Conservation (phyloP, 768 basidiomycete species). For the Calocera viscosa region DNA sequence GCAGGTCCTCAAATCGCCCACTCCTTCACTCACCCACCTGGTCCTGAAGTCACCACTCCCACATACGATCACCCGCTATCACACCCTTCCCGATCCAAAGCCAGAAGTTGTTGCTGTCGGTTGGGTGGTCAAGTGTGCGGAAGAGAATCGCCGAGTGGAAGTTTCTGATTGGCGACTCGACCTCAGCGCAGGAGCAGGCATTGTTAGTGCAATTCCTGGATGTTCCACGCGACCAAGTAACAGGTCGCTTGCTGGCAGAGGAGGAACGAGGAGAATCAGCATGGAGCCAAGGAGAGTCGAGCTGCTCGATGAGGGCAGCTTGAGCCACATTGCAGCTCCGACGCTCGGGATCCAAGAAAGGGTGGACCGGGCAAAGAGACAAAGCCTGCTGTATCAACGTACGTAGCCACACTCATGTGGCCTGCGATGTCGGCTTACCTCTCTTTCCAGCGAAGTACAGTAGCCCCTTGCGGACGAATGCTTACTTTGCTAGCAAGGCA, state of each 20-base stretch:
- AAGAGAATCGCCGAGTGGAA: conserved; percentile 49
- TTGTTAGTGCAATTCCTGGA: neutral
- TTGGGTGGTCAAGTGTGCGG: conserved; percentile 81
- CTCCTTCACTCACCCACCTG: conserved; percentile 68
- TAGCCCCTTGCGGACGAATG: neutral
- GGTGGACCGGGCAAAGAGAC: neutral
- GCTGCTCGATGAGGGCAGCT: neutral
- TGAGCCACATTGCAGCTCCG: neutral
- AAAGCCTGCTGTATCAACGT: conserved; percentile 1
- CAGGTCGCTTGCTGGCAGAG: neutral
- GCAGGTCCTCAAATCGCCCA: conserved; percentile 52
- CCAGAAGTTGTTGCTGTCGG: conserved; percentile 71
- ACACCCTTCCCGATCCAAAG: conserved; percentile 57
- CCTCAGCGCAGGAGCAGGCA: neutral
- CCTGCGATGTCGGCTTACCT: no score
- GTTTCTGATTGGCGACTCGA: conserved; percentile 32
- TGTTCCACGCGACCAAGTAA: neutral
- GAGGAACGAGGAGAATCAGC: neutral
- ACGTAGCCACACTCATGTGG: neutral
- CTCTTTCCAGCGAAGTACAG: neutral
- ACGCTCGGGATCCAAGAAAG: neutral
- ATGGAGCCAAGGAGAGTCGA: conserved; percentile 3
- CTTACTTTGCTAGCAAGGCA: neutral
- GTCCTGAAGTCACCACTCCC: conserved; percentile 72
- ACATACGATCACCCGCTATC: conserved; percentile 60